Percentiles rank a stretch among this genome's conserved stretches.
These are phyloP conservation scores for Trichoderma sp. DNA, from an alignment of 2,329 filamentous ascomycete genomes.

Conservation along the genomic window DNA sequence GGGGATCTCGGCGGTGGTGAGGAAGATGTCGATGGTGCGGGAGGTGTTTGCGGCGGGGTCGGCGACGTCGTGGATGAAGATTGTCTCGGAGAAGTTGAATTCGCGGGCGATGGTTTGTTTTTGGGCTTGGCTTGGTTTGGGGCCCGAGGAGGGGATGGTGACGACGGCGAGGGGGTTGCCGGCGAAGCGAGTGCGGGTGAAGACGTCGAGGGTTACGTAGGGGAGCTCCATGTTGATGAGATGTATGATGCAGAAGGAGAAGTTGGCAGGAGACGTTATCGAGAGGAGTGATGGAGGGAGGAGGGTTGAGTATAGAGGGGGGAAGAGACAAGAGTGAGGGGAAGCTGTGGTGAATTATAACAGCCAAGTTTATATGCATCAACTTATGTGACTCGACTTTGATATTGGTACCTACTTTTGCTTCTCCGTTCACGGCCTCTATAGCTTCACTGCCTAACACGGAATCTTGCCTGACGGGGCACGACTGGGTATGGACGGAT, in stretches of 20 bases:
- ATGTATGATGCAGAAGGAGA: neutral
- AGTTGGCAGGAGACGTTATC: too few relatives aligned
- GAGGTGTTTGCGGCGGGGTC: slow-evolving; percentile 36
- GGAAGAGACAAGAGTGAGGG: neutral
- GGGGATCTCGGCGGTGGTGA: slow-evolving; percentile 53
- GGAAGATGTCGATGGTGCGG: slow-evolving; percentile 61
- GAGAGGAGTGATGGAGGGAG: too few relatives aligned
- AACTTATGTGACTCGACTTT: neutral
- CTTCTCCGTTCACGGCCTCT: neutral
- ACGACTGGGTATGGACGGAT: neutral
- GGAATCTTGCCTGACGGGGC: neutral
- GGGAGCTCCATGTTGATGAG: slow-evolving; percentile 43
- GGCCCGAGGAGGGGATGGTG: slow-evolving; percentile 47
- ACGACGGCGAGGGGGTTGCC: slow-evolving; percentile 66
- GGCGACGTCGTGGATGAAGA: slow-evolving; percentile 57
- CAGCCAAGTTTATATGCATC: neutral
- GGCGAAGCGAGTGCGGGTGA: slow-evolving; percentile 52
- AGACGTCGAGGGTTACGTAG: slow-evolving; percentile 60
- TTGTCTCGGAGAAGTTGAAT: slow-evolving; percentile 66
- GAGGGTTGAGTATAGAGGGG: neutral
- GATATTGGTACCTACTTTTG: neutral
- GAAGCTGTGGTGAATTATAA: neutral
- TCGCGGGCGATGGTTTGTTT: slow-evolving; percentile 63
- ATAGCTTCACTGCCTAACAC: neutral
- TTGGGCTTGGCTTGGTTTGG: slow-evolving; percentile 50